Evolutionary conservation across 2,329 filamentous ascomycete genomes (phyloP).

Genomic region (Acarospora socialis): DNA sequence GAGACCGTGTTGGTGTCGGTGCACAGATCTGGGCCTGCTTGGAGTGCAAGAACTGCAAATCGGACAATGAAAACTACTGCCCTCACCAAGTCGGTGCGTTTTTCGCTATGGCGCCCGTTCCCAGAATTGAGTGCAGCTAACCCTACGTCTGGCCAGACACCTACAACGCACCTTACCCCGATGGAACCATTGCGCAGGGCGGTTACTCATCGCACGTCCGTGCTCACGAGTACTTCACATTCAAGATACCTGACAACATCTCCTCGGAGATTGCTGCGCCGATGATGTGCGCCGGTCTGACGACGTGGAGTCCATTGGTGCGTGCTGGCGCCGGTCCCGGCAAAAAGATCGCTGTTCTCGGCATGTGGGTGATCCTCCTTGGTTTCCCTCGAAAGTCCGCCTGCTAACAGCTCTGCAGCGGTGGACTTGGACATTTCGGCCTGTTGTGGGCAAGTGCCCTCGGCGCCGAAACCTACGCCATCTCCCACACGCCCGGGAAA

Average conservation of each 20-base stretch:
- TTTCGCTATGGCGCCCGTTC: not conserved
- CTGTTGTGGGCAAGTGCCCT: constrained; percentile 55
- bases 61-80: constrained; percentile 56
- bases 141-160: constrained; percentile 26
- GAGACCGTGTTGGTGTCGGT: constrained; percentile 54
- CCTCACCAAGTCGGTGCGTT: constrained; percentile 28
- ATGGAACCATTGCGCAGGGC: constrained; percentile 50
- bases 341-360: constrained; percentile 64
- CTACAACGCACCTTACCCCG: constrained; percentile 37
- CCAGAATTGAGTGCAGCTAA: not conserved
- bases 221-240: constrained; percentile 61
- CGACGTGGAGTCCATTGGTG: constrained; percentile 63
- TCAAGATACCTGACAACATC: constrained; percentile 58
- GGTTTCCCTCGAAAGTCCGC: not conserved
- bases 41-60: constrained; percentile 49
- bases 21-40: constrained; percentile 53
- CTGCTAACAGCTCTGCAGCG: constrained; percentile 5
- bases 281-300: constrained; percentile 76
- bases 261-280: constrained; percentile 50
- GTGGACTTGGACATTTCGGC: constrained; percentile 40
- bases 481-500: constrained; percentile 46
- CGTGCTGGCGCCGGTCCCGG: constrained; percentile 62
- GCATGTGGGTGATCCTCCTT: constrained; percentile 33
- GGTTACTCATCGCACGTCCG: constrained; percentile 56
- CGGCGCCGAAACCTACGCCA: constrained; percentile 47